phyloP scores from a whole-genome alignment of 208 protist species.

The Leishmania amazonensis region DNA sequence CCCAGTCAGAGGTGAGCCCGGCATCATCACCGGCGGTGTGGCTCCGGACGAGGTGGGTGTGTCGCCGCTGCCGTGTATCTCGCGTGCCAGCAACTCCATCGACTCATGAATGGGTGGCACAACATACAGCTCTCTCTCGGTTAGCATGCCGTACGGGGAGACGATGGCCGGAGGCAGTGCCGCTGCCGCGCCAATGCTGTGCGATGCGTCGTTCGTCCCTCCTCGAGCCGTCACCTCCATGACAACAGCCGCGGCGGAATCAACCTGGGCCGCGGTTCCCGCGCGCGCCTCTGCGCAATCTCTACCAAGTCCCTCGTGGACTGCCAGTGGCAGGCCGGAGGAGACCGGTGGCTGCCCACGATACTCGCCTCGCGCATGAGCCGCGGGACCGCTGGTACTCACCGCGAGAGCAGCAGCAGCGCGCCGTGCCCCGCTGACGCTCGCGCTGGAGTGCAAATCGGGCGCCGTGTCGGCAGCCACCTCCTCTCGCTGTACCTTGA shows the following conservation, averaged over 20 bases:
- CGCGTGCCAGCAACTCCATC: conserved; percentile 11
- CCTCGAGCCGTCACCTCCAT: background rate
- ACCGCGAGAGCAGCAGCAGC: conserved; percentile 4
- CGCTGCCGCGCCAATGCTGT: background rate
- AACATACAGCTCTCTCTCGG: background rate
- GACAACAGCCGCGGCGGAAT: background rate
- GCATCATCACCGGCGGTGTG: background rate
- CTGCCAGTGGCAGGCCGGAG: background rate
- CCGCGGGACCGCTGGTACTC: background rate
- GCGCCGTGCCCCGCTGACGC: conserved; percentile 6
- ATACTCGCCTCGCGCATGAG: background rate
- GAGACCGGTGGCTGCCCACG: background rate
- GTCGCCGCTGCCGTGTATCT: background rate
- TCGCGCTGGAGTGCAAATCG: conserved; percentile 2
- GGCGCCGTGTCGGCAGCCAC: conserved; percentile 22
- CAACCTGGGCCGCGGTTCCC: background rate
- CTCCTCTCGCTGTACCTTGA: conserved; percentile 26
- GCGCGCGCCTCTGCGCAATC: background rate
- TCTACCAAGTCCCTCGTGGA: background rate
- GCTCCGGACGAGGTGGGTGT: background rate
- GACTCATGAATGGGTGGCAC: conserved; percentile 16
- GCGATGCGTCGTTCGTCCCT: background rate
- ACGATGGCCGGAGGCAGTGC: conserved; percentile 1
- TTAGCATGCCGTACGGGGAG: conserved; percentile 6
- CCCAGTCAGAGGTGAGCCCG: background rate